Conservation (phyloP, 2,329 filamentous ascomycete species). For the Trichoderma koningiopsis region DNA sequence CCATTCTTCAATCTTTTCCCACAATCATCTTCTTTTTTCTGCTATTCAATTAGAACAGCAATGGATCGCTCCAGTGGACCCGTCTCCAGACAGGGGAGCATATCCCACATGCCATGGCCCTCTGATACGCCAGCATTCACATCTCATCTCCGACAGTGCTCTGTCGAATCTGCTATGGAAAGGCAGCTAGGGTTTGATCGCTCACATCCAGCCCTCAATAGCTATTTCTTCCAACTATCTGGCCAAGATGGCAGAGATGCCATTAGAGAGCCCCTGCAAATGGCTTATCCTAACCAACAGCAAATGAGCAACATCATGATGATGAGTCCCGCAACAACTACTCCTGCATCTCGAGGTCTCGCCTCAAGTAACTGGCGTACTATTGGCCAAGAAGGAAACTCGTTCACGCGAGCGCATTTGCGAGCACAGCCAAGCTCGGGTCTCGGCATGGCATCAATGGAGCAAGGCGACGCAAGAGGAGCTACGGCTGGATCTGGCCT, state of each 20-base stretch:
- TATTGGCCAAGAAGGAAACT: not conserved
- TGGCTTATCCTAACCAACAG: not conserved
- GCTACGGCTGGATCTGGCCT: not conserved
- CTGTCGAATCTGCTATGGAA: constrained; percentile 9
- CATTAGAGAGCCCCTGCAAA: not conserved
- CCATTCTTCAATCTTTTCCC: not conserved
- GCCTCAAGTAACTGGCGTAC: constrained; percentile 16
- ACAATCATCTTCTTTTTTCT: not conserved
- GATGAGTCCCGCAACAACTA: not conserved
- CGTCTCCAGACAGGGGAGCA: constrained; percentile 14
- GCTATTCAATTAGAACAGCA: not conserved
- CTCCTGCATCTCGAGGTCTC: not conserved
- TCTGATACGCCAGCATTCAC: not conserved
- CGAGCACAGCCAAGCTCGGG: not conserved
- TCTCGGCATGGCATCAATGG: not conserved
- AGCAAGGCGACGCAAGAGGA: not conserved
- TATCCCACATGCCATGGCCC: constrained; percentile 17
- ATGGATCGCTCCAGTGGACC: constrained; percentile 24
- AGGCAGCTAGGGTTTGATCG: constrained; percentile 5
- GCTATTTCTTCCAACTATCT: not conserved
- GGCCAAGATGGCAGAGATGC: not conserved
- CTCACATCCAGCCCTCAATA: not conserved
- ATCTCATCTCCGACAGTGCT: constrained; percentile 21
- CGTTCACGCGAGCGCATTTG: not conserved
- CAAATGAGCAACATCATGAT: not conserved